These are phyloP conservation scores for Fusarium begoniae DNA, from an alignment of 2,329 filamentous ascomycete genomes.

Conservation along the genomic window DNA sequence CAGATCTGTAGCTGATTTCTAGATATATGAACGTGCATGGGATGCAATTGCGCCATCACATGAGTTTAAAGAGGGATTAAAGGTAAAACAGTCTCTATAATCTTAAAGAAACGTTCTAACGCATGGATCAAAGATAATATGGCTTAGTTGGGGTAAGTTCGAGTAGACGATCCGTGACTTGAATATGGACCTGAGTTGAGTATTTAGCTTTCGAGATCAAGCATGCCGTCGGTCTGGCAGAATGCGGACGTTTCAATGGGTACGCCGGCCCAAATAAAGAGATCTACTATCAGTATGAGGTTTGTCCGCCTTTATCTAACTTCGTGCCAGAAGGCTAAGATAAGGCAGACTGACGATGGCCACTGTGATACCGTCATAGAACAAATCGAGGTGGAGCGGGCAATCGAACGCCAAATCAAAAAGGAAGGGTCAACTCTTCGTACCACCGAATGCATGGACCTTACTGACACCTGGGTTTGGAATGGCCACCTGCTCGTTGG, in stretches of 20 bases:
- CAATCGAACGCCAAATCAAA: not conserved
- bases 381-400: not conserved
- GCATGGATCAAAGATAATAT: fast-evolving
- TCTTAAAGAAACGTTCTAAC: fast-evolving
- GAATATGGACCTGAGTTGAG: fast-evolving
- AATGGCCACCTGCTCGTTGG: not conserved
- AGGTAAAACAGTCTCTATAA: not conserved
- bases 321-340: fast-evolving
- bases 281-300: not conserved
- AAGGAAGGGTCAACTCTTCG: not conserved
- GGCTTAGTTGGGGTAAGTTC: not conserved
- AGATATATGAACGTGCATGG: not conserved
- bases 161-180: fast-evolving
- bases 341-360: fast-evolving
- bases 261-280: not conserved
- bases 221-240: not conserved
- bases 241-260: not conserved
- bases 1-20: fast-evolving
- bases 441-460: not conserved
- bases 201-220: not conserved
- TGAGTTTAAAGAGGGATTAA: not conserved
- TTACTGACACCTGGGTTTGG: not conserved
- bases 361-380: not conserved
- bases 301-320: fast-evolving
- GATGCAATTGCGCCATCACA: not conserved